Conservation (phyloP, 192 early-diverging fungal species). For the Radiomyces spectabilis region DNA sequence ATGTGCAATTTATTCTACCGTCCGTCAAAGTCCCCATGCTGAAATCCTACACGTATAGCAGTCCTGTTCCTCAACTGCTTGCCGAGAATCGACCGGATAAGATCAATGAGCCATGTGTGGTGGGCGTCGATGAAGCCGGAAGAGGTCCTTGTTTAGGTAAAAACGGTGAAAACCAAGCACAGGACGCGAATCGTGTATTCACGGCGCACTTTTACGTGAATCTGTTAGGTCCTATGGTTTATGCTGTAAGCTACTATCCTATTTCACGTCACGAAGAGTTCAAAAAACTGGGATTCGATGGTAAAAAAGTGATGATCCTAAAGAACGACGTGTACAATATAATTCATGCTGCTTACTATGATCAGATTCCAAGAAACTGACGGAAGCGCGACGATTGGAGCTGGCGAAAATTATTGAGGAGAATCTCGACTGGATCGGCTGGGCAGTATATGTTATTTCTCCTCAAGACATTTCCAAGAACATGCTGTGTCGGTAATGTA, state of each 20-base stretch:
- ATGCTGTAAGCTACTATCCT: constrained; percentile 79
- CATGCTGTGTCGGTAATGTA: constrained; percentile 72
- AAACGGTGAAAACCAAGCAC: too few relatives aligned
- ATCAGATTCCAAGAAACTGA: constrained; percentile 92
- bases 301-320: constrained; percentile 29
- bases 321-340: too few relatives aligned
- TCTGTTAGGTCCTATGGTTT: constrained; percentile 87
- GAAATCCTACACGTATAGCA: constrained; percentile 36
- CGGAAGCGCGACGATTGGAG: constrained; percentile 61
- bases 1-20: constrained; percentile 2
- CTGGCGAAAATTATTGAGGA: constrained; percentile 59
- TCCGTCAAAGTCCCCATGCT: constrained; percentile 17
- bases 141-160: constrained; percentile 87
- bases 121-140: constrained; percentile 98
- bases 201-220: neutral
- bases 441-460: constrained; percentile 74
- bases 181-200: too few relatives aligned
- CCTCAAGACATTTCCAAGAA: constrained; percentile 88
- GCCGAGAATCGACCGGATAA: neutral
- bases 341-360: neutral
- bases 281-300: constrained; percentile 73
- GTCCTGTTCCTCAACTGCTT: constrained; percentile 16
- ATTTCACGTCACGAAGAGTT: constrained; percentile 55
- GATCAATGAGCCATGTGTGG: constrained; percentile 46
- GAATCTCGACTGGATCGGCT: constrained; percentile 65